Conservation (phyloP, 2,329 filamentous ascomycete species). For the Monosporascus cannonballus region DNA sequence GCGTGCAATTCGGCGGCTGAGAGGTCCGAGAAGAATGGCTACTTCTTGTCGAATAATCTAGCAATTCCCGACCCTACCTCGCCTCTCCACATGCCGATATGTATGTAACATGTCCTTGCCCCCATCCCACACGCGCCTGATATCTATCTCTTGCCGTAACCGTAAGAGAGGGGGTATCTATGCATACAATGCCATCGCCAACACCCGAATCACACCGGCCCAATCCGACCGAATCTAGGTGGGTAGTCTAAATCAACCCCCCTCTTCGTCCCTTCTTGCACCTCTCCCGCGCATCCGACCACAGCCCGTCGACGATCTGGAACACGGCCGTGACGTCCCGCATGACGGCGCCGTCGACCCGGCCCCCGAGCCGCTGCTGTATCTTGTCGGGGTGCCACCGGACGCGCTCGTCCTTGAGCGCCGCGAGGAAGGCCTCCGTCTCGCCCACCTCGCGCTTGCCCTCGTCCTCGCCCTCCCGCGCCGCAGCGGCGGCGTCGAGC, state of each 20-base stretch:
- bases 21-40: no score
- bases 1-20: no score
- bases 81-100: no score
- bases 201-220: no score
- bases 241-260: background rate
- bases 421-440: constrained; percentile 31
- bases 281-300: constrained; percentile 53
- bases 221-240: no score
- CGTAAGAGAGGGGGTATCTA: no score
- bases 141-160: no score
- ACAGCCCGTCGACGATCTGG: constrained; percentile 79
- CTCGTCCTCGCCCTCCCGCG: constrained; percentile 69
- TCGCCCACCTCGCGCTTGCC: constrained; percentile 37
- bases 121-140: no score
- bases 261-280: background rate
- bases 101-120: no score
- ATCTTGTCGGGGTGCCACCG: constrained; percentile 98
- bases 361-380: constrained; percentile 75
- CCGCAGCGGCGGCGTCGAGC: constrained; percentile 9
- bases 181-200: no score
- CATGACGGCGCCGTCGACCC: constrained; percentile 67
- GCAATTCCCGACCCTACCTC: no score
- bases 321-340: constrained; percentile 83
- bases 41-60: no score
- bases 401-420: constrained; percentile 77